Conservation (phyloP, 1,284 basidiomycete species). For the Ganoderma sp. region DNA sequence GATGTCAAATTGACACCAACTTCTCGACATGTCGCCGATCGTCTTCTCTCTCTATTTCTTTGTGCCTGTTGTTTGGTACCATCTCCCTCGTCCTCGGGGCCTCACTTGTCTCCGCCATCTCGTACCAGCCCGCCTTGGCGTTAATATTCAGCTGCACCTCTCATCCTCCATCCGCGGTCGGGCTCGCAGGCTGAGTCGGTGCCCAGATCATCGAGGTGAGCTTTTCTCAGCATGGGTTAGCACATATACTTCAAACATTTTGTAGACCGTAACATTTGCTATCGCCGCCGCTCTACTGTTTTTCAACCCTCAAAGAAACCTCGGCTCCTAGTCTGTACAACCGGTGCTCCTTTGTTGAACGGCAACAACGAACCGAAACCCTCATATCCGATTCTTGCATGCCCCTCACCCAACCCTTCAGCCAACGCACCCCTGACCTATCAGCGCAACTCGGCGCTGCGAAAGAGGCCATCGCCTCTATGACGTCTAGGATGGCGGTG, state of each 20-base stretch:
- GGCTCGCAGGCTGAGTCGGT: neutral
- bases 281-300: neutral
- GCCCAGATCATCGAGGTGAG: neutral
- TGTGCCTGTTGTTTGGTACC: neutral
- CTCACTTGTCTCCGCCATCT: slow-evolving; percentile 1
- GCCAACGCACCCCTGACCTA: neutral
- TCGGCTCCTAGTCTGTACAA: neutral
- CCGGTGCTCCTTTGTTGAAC: neutral
- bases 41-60: neutral
- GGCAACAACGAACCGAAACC: neutral
- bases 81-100: neutral
- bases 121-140: neutral
- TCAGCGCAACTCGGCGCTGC: neutral
- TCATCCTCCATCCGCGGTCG: neutral
- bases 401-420: neutral
- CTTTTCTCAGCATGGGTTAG: neutral
- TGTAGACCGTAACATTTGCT: neutral
- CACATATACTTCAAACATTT: neutral
- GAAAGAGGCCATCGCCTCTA: slow-evolving; percentile 3
- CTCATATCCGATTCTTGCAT: neutral
- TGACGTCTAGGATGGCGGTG: neutral
- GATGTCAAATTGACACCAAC: neutral
- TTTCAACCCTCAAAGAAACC: neutral
- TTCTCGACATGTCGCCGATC: neutral
- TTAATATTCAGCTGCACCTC: neutral